Conservation (phyloP, 2,329 filamentous ascomycete genomes). For the Fusarium floridanum region DNA sequence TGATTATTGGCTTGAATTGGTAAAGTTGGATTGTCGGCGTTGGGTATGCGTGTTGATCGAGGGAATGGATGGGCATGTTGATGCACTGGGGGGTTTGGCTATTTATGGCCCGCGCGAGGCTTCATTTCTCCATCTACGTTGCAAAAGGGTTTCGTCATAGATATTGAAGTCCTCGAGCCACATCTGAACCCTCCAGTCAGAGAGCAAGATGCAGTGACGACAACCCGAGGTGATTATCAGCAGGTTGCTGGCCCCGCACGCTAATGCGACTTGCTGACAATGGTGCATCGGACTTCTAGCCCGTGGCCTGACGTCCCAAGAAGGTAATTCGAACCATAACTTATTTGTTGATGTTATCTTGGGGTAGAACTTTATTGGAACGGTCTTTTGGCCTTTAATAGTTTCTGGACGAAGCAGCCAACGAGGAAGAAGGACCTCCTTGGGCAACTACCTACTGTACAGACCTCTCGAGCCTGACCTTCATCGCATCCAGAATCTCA, state of each 20-base stretch:
- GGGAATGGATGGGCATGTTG: not conserved
- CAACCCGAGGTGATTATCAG: not conserved
- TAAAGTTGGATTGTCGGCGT: not conserved
- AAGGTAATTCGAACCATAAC: not conserved
- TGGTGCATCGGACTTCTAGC: not conserved
- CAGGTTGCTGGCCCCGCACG: not conserved
- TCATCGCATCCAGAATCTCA: not conserved
- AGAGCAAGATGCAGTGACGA: not conserved
- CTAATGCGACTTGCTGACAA: conserved; percentile 8
- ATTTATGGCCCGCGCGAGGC: not conserved
- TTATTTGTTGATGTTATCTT: not conserved
- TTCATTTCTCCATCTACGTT: not conserved
- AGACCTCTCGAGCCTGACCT: not conserved
- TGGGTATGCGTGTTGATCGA: not conserved
- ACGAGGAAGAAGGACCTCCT: not conserved
- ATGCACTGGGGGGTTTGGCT: not conserved
- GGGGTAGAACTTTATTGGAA: not conserved
- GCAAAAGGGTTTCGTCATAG: not conserved
- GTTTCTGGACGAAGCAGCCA: not conserved
- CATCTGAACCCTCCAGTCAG: not conserved
- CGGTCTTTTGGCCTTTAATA: not conserved
- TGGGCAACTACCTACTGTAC: not conserved
- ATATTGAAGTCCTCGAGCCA: not conserved
- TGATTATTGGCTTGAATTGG: not conserved
- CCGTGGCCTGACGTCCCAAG: not conserved